phyloP scores from a whole-genome alignment of 306 rosid species.

The Corylus heterophylla region DNA sequence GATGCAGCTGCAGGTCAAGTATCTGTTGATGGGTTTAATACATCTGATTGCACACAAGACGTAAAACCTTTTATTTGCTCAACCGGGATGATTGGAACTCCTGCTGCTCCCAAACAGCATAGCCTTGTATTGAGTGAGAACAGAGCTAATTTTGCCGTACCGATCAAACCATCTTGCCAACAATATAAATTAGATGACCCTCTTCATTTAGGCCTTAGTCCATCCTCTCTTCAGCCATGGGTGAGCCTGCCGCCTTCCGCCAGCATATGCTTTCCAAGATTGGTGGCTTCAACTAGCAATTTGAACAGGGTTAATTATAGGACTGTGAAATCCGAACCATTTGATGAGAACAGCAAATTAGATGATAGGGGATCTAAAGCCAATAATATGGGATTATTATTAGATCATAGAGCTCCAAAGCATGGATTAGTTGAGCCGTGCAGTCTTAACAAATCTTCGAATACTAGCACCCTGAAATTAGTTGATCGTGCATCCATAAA shows the following conservation, averaged over 20 bases:
- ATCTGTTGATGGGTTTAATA: slow-evolving; percentile 29
- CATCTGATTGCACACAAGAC: slow-evolving; percentile 23
- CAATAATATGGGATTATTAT: slow-evolving; percentile 28
- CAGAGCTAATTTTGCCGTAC: slow-evolving; percentile 20
- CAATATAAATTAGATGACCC: slow-evolving; percentile 22
- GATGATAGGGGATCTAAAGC: slow-evolving; percentile 35
- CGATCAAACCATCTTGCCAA: slow-evolving; percentile 31
- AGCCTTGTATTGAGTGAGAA: slow-evolving; percentile 20
- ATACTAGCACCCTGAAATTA: slow-evolving; percentile 26
- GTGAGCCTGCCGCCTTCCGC: slow-evolving; percentile 36
- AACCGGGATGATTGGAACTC: slow-evolving; percentile 26
- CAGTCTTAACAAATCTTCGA: slow-evolving; percentile 31
- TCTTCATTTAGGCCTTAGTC: slow-evolving; percentile 38
- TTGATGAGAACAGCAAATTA: slow-evolving; percentile 52
- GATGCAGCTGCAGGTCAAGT: slow-evolving; percentile 42
- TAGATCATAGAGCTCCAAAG: slow-evolving; percentile 41
- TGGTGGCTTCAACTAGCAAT: slow-evolving; percentile 29
- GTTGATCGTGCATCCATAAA: slow-evolving; percentile 47
- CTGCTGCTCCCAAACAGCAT: slow-evolving; percentile 28
- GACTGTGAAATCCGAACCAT: slow-evolving; percentile 72
- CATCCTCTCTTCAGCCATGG: slow-evolving; percentile 32
- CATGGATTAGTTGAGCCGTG: slow-evolving; percentile 38
- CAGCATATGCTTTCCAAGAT: slow-evolving; percentile 24
- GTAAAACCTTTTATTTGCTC: slow-evolving; percentile 34
- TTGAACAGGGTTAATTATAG: slow-evolving; percentile 38